Evolutionary conservation across 169 alveolate genomes (phyloP), one percentile per base, ranked within the genome.

Genomic region (Plasmodium cynomolgi): DNA sequence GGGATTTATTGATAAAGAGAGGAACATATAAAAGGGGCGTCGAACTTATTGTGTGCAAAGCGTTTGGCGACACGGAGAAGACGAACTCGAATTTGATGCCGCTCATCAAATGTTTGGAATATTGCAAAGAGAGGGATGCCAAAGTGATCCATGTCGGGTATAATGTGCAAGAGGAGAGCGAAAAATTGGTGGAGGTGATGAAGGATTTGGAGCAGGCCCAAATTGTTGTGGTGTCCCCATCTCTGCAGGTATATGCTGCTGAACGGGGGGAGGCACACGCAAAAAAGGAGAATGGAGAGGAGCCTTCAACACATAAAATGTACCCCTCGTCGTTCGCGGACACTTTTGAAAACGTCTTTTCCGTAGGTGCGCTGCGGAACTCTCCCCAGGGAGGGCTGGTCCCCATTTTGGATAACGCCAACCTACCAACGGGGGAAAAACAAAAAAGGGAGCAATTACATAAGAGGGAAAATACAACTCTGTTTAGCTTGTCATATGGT

Each of bases 321-420:
- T 84, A 72, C 39, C 79, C 83, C 26, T 72, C 84, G 2, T 73
- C 84, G 6, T 73, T 84, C 26, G 33, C 71, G 31, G 79, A 33
- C n/a, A 73, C 73, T 5, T 47, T 41, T 20, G 93, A 73, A 26
- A 84, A 84, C 15, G 84, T 84, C 79, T 72, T 84, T 84, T 84
- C 83, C 39, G 79, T 84, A 33, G 83, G 77, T 29, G 29, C 84
- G n/a, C 26, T 84, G 31, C 1, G 26, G 41, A 33, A 83, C 41
- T 11, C 80, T 15, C 39, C 31, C 23, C 44, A 39, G 58, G 58
- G 39, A 26, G 37, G 68, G 6, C 23, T 50, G 20, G 56, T 7
- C 39, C 62, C 26, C 7, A n/a, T 17, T 1, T 58, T 3, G 7
- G 41, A 26, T 20, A 23, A 81, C 4, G n/a, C 13, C 15, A 39